Evolutionary conservation across 257 asterid species (phyloP).

Genomic region (Solanum megistacrolobum): DNA sequence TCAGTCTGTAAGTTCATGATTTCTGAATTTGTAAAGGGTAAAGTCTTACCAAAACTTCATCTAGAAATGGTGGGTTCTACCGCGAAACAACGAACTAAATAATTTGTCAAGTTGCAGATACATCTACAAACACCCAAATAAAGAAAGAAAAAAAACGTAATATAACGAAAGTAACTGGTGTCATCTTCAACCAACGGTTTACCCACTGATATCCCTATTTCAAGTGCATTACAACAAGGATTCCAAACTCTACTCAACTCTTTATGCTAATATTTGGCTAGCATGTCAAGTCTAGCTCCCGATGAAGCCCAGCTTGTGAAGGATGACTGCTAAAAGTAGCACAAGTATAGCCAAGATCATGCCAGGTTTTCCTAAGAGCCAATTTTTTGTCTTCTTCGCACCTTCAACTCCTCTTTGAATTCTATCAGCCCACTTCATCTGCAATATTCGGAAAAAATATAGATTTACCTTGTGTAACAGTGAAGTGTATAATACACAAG

Average conservation of each 20-base stretch:
- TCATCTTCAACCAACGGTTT: background rate
- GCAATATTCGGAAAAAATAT: background rate
- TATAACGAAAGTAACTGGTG: background rate
- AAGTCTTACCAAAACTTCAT: background rate
- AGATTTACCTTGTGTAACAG: background rate
- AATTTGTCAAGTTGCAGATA: background rate
- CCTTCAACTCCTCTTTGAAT: constrained; percentile 71
- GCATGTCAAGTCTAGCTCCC: constrained; percentile 32
- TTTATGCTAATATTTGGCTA: background rate
- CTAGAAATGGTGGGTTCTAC: background rate
- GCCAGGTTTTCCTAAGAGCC: constrained; percentile 79
- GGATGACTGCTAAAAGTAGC: constrained; percentile 69
- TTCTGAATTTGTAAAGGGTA: background rate
- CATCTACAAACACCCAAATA: background rate
- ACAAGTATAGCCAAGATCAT: constrained; percentile 65
- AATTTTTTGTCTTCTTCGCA: constrained; percentile 78
- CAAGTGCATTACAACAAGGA: background rate
- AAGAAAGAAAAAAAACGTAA: background rate
- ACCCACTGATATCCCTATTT: background rate
- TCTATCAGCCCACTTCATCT: constrained; percentile 96
- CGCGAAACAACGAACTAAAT: background rate
- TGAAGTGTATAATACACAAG: background rate
- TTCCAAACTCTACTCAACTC: background rate
- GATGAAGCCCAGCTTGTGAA: constrained; percentile 70
- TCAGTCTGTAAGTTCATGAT: background rate